These are phyloP conservation scores for Dendrobium nobile DNA, from an alignment of 106 monocot species.

Conservation along the genomic window DNA sequence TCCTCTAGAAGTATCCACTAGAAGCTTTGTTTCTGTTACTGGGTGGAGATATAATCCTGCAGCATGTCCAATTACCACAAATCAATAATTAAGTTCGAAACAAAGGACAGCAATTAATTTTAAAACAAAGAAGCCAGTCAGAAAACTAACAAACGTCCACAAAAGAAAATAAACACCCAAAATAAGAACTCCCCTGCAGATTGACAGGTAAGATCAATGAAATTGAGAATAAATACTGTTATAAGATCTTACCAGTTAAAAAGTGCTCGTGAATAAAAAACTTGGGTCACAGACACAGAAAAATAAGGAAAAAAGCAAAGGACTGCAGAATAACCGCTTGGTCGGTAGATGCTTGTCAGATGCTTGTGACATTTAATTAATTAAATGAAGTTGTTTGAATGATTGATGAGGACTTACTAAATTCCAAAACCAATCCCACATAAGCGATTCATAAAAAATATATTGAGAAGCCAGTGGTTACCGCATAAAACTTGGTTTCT, in stretches of 20 bases:
- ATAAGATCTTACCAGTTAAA: background rate
- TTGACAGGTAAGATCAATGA: no score
- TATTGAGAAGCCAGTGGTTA: background rate
- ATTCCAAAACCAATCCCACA: background rate
- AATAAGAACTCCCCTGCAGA: background rate
- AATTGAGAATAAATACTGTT: background rate
- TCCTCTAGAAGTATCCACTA: slow-evolving; percentile 93
- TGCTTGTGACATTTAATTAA: background rate
- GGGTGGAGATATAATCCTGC: slow-evolving; percentile 87
- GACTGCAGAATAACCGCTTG: background rate
- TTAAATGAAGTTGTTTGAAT: no score
- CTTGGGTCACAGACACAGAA: background rate
- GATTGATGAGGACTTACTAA: background rate
- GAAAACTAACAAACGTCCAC: background rate
- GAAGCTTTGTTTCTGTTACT: slow-evolving; percentile 76
- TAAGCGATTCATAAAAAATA: background rate
- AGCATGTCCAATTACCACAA: slow-evolving; percentile 7
- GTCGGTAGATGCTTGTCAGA: background rate
- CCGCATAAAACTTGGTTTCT: background rate
- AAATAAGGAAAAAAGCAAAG: background rate
- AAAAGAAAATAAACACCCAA: no score
- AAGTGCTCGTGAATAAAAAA: background rate
- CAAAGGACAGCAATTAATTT: background rate
- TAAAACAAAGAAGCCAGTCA: background rate
- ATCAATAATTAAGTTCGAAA: background rate